Percentiles rank a stretch among this genome's conserved stretches.
Conservation (phyloP, 345 rosid species). For the Brassica carinata region DNA sequence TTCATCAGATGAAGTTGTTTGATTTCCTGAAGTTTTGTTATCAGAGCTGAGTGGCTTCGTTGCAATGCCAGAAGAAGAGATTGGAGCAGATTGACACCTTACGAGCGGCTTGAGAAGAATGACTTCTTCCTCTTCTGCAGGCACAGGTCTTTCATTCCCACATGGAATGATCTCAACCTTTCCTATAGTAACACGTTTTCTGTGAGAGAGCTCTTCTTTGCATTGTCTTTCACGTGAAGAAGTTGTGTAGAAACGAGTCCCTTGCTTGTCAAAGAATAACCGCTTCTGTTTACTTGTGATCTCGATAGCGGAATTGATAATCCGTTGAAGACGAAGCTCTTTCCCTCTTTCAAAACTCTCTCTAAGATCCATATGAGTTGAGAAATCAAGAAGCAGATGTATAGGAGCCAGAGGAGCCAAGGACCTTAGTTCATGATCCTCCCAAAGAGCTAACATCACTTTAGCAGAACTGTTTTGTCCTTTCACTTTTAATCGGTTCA, state of each 20-base stretch:
- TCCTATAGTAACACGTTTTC: slow-evolving; percentile 23
- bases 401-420: slow-evolving; percentile 60
- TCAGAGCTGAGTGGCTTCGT: slow-evolving; percentile 34
- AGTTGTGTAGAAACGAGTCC: slow-evolving; percentile 40
- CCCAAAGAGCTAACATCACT: slow-evolving; percentile 66
- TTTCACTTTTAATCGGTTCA: slow-evolving; percentile 45
- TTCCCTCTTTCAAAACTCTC: slow-evolving; percentile 51
- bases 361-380: slow-evolving; percentile 44
- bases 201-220: slow-evolving; percentile 34
- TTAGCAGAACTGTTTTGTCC: slow-evolving; percentile 30
- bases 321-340: slow-evolving; percentile 57
- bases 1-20: slow-evolving; percentile 54
- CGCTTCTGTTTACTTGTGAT: slow-evolving; percentile 61
- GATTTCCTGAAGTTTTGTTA: slow-evolving; percentile 44
- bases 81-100: slow-evolving; percentile 85
- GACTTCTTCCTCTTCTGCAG: slow-evolving; percentile 88
- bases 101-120: slow-evolving; percentile 93
- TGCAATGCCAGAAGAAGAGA: slow-evolving; percentile 37
- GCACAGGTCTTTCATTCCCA: slow-evolving; percentile 43
- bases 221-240: slow-evolving; percentile 17
- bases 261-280: slow-evolving; percentile 53
- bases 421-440: slow-evolving; percentile 83
- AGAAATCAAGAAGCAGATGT: slow-evolving; percentile 58
- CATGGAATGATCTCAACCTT: slow-evolving; percentile 28
- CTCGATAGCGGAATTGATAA: slow-evolving; percentile 55